Percentiles rank a stretch among this genome's conserved stretches.
Evolutionary conservation across 305 asterid genomes (phyloP).

Genomic region (Fraxinus angustifolia): DNA sequence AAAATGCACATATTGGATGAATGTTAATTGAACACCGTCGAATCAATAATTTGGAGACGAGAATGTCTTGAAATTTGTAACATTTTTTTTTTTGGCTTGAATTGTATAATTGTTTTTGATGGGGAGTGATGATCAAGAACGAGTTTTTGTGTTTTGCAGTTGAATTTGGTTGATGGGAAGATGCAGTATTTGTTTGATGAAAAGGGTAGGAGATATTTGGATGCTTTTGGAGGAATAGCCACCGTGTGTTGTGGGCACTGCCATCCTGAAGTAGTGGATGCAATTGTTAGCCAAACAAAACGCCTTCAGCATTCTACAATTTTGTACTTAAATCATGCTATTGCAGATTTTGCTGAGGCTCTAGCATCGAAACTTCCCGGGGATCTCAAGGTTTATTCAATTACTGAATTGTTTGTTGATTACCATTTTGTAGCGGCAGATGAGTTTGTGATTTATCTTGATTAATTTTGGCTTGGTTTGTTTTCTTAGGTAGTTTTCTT

Average conservation of each 20-base stretch:
- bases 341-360: conserved; percentile 78
- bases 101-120: not conserved
- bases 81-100: too few species aligned
- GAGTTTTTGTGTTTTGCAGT: conserved; percentile 25
- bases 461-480: not conserved
- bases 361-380: conserved; percentile 68
- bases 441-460: not conserved
- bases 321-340: conserved; percentile 61
- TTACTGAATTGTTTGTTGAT: not conserved
- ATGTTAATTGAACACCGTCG: too few species aligned
- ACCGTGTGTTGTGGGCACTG: conserved; percentile 83
- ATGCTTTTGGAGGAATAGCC: conserved; percentile 73
- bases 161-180: conserved; percentile 67
- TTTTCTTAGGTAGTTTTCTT: conserved; percentile 63
- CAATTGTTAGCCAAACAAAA: conserved; percentile 64
- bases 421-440: not conserved
- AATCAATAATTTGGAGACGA: too few species aligned
- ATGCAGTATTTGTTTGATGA: conserved; percentile 70
- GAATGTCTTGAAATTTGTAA: too few species aligned
- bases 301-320: conserved; percentile 74
- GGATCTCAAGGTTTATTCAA: conserved; percentile 57
- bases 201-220: conserved; percentile 58
- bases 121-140: conserved; percentile 12
- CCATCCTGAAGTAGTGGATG: conserved; percentile 81
- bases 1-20: too few species aligned